Evolutionary conservation across 1,139 yeast species (phyloP).

Genomic region (Suhomyces kunorum): DNA sequence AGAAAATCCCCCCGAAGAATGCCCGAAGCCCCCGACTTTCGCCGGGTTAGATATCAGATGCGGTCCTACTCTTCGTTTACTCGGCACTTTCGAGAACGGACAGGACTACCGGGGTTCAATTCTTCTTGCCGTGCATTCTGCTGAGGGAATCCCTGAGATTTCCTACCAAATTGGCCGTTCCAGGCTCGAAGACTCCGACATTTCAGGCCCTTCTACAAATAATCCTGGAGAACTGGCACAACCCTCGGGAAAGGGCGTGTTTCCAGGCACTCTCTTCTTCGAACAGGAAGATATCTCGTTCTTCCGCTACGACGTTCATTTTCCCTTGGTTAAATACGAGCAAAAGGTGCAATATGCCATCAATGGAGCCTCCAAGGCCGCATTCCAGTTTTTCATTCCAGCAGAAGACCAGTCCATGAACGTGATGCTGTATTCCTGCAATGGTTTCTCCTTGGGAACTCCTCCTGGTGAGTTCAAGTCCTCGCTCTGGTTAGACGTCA

Average conservation of each 20-base stretch:
- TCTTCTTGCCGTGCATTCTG: slow-evolving; percentile 57
- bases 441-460: slow-evolving; percentile 83
- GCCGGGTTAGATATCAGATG: slow-evolving; percentile 51
- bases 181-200: background rate
- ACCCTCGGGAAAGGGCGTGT: slow-evolving; percentile 36
- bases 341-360: slow-evolving; percentile 63
- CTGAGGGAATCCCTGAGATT: slow-evolving; percentile 35
- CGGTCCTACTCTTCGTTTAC: slow-evolving; percentile 75
- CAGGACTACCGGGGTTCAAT: slow-evolving; percentile 64
- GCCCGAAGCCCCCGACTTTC: slow-evolving; percentile 24
- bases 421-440: slow-evolving; percentile 80
- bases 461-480: slow-evolving; percentile 68
- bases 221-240: background rate
- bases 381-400: slow-evolving; percentile 61
- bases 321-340: slow-evolving; percentile 48
- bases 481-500: slow-evolving; percentile 83
- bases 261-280: slow-evolving; percentile 46
- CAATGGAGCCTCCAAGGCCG: slow-evolving; percentile 42
- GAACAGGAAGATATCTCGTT: slow-evolving; percentile 55
- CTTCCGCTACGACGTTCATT: slow-evolving; percentile 60
- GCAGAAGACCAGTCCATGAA: slow-evolving; percentile 66
- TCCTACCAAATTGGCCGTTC: slow-evolving; percentile 44
- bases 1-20: slow-evolving; percentile 28
- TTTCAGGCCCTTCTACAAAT: slow-evolving; percentile 12
- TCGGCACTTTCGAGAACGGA: slow-evolving; percentile 56